These are phyloP conservation scores for Ustilago shanxiensis DNA, from an alignment of 1,284 basidiomycete genomes.

Conservation along the genomic window DNA sequence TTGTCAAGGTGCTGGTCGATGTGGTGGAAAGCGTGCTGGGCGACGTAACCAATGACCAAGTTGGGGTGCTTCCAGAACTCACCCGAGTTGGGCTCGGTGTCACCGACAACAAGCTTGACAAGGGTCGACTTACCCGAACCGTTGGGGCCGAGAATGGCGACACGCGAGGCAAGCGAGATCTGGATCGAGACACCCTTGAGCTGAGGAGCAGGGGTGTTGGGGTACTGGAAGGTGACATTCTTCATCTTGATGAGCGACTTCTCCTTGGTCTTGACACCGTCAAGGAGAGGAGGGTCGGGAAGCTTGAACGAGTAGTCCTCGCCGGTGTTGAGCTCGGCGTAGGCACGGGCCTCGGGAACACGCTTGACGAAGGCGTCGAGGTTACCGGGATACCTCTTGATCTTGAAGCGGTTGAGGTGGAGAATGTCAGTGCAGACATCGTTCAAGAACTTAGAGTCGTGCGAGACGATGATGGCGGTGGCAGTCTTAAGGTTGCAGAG, in stretches of 20 bases:
- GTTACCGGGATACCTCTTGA: conserved; percentile 70
- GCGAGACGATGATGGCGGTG: conserved; percentile 70
- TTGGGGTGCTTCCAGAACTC: conserved; percentile 71
- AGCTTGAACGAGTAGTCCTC: conserved; percentile 71
- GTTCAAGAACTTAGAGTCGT: conserved; percentile 70
- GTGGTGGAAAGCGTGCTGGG: conserved; percentile 71
- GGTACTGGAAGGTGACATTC: conserved; percentile 70
- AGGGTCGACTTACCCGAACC: conserved; percentile 70
- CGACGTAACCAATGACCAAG: conserved; percentile 70
- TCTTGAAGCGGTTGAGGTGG: conserved; percentile 71
- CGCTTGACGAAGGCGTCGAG: conserved; percentile 70
- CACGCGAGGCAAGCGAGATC: conserved; percentile 70
- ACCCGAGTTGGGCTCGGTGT: conserved; percentile 68
- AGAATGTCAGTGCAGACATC: conserved; percentile 70
- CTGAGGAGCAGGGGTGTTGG: conserved; percentile 66
- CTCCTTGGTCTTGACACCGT: conserved; percentile 71
- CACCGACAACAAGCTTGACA: conserved; percentile 69
- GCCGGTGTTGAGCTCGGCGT: conserved; percentile 69
- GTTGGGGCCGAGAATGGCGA: conserved; percentile 70
- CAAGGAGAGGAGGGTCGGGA: conserved; percentile 69
- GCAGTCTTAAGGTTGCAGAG: conserved; percentile 58
- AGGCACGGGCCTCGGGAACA: conserved; percentile 68
- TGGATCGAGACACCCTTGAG: conserved; percentile 69
- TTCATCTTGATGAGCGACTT: conserved; percentile 71
- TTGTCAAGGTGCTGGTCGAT: conserved; percentile 71